Evolutionary conservation across 2,329 filamentous ascomycete genomes (phyloP).

Genomic region (Aspergillus calidoustus): DNA sequence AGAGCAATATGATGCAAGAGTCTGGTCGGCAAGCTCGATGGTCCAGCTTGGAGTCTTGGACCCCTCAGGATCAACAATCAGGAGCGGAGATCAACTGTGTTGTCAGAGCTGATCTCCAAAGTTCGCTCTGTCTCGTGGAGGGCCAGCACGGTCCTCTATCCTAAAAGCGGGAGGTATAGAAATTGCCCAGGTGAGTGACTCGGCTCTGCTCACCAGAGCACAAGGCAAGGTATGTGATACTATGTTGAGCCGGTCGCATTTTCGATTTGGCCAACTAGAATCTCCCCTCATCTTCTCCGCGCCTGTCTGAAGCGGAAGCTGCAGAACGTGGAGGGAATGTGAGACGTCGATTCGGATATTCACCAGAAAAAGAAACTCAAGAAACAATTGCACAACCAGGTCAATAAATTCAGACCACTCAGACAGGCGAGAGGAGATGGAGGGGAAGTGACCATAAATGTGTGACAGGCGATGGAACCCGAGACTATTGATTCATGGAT

Average conservation of each 20-base stretch:
- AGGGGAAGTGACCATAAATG: constrained; percentile 11
- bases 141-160: constrained; percentile 1
- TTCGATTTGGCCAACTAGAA: neutral
- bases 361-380: constrained; percentile 10
- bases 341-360: constrained; percentile 21
- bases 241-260: neutral
- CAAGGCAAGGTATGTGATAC: neutral
- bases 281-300: constrained; percentile 9
- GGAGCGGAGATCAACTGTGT: constrained; percentile 6
- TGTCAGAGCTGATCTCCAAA: neutral
- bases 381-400: neutral
- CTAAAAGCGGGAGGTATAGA: neutral
- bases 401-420: neutral
- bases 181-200: neutral
- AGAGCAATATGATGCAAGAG: neutral
- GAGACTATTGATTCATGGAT: constrained; percentile 13
- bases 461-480: constrained; percentile 22
- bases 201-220: neutral
- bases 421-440: constrained; percentile 4
- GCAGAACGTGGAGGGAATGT: constrained; percentile 17
- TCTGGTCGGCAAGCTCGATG: neutral
- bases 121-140: neutral
- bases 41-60: neutral
- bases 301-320: constrained; percentile 5
- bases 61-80: constrained; percentile 8